Conservation (phyloP, 176 grass and related monocot genomes). For the Echinochloa phyllopogon region DNA sequence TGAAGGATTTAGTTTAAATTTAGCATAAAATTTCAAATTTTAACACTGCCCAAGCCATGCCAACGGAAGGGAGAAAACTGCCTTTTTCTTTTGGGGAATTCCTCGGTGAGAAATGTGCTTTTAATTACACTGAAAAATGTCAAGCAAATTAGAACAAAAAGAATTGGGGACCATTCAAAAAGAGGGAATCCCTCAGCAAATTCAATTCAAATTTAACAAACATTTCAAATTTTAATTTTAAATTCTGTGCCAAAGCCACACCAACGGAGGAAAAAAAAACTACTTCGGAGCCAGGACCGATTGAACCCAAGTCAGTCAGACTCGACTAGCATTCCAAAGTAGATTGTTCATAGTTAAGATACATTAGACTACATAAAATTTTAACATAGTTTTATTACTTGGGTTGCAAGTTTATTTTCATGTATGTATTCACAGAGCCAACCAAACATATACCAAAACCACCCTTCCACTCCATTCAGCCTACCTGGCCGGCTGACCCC, state of each 20-base stretch:
- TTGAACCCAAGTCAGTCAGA: neutral
- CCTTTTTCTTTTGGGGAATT: neutral
- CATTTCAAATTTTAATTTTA: neutral
- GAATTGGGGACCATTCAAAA: no score
- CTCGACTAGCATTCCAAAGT: neutral
- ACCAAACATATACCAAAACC: neutral
- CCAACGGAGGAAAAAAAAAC: neutral
- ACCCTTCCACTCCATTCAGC: neutral
- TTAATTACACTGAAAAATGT: conserved; percentile 1
- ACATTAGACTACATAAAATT: neutral
- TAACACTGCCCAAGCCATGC: no score
- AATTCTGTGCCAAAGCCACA: neutral
- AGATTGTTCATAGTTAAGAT: neutral
- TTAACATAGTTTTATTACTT: neutral
- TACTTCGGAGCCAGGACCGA: neutral
- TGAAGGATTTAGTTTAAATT: no score
- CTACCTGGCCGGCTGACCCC: neutral
- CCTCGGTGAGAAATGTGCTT: neutral
- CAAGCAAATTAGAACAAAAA: neutral
- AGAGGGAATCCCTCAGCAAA: neutral
- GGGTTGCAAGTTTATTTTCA: neutral
- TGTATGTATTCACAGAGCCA: neutral
- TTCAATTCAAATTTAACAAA: neutral
- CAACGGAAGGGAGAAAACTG: no score
- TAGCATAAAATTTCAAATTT: no score